Evolutionary conservation across 2,329 filamentous ascomycete species (phyloP), one percentile per base, ranked within the genome.

Genomic region (Lasiodiplodia sp.): DNA sequence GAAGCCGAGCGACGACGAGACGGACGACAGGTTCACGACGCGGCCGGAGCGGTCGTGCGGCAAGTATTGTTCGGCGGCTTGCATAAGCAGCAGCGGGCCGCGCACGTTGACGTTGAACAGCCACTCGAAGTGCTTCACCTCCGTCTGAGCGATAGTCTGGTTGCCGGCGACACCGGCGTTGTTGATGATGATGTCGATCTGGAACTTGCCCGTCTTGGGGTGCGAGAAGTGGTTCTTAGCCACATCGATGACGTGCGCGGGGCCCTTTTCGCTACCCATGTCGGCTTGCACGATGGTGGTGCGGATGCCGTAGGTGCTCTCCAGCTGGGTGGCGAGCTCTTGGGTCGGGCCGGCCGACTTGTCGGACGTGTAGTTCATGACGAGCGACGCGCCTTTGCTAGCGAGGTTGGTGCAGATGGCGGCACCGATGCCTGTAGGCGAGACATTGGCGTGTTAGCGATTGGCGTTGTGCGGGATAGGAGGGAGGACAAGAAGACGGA

Each of bases 111-210:
- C 86, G 68, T 87, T 87, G 82, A 93, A 96, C 68, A 91, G 89
- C 73, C 86, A 83, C 53, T 89, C 85, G 81, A 94, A 96, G 74
- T 94, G 87, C 14, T 85, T 84, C 6, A 84, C 76, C 4, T 86
- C 87, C 71, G 93, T 87, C 34, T 91, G 87, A 63, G 87, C 85
- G 28, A 92, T 81, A 31, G 82, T 78, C 73, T 90, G 87, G 80
- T 96, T 95, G 49, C 87, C 79, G 12, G 84, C 80, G 2, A 87
- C 82, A 31, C 92, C 94, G 37, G 94, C 93, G 79, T 96, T 97
- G 86, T 97, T 96, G 83, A 97, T 83, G 66, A 97, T 83, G 70
- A 97, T 92, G 80, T 96, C 92, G 75, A 97, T 86, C 74, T 90
- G 88, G 77, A 93, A 87, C 67, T 83, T 82, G 69, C 80, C 79